phyloP scores from a whole-genome alignment of 2,329 filamentous ascomycete genomes.

The Monosporascus sp. region DNA sequence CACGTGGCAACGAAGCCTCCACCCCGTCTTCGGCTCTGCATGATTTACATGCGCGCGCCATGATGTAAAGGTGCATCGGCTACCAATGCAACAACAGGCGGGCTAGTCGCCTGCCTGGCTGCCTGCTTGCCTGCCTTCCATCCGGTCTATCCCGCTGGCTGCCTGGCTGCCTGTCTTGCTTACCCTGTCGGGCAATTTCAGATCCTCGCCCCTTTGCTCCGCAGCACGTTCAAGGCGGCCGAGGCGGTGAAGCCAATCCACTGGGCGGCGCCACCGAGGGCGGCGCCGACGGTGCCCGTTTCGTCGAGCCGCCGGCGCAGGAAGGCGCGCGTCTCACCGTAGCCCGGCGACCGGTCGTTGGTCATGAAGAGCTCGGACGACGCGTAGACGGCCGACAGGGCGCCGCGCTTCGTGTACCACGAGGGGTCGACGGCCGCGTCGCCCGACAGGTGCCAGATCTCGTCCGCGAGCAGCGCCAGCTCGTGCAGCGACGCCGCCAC shows the following conservation, averaged over 20 bases:
- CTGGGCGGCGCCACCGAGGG: slow-evolving; percentile 59
- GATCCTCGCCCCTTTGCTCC: slow-evolving; percentile 83
- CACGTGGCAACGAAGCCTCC: background rate
- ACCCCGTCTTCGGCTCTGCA: no score
- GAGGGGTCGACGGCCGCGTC: slow-evolving; percentile 75
- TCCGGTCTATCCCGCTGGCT: background rate
- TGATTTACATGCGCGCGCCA: no score
- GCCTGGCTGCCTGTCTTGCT: background rate
- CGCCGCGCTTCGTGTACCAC: slow-evolving; percentile 71
- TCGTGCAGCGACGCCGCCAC: slow-evolving; percentile 72
- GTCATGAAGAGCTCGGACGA: slow-evolving; percentile 91
- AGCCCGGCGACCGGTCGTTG: slow-evolving; percentile 70
- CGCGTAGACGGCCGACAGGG: slow-evolving; percentile 56
- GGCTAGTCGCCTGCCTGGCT: background rate
- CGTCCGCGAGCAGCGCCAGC: slow-evolving; percentile 77
- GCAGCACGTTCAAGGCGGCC: slow-evolving; percentile 72
- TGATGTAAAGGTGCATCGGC: background rate
- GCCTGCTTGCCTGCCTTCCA: background rate
- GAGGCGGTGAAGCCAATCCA: slow-evolving; percentile 80
- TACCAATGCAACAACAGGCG: background rate
- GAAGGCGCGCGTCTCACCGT: slow-evolving; percentile 73
- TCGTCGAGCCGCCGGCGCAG: slow-evolving; percentile 71
- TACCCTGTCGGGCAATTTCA: slow-evolving; percentile 30
- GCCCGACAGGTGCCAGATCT: slow-evolving; percentile 83
- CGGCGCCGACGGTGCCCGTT: slow-evolving; percentile 54